Conservation (phyloP, 2,329 filamentous ascomycete genomes). For the Biscogniauxia sp. region DNA sequence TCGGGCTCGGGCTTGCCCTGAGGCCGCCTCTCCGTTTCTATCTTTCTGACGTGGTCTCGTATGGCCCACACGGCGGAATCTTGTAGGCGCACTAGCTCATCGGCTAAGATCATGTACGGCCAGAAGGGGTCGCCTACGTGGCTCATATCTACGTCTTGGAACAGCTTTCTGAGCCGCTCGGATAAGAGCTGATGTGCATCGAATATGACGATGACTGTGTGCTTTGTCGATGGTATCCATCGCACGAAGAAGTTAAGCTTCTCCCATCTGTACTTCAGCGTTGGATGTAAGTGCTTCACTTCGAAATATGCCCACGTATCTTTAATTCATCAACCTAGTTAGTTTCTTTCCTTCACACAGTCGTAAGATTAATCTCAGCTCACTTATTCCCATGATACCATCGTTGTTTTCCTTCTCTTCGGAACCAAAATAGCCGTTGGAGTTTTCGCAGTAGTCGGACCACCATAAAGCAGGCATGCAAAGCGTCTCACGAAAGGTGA, state of each 20-base stretch:
- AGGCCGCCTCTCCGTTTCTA: slow-evolving; percentile 27
- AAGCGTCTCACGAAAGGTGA: slow-evolving; percentile 23
- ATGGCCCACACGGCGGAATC: slow-evolving; percentile 40
- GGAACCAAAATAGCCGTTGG: slow-evolving; percentile 41
- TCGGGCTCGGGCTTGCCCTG: slow-evolving; percentile 29
- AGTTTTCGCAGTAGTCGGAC: slow-evolving; percentile 31
- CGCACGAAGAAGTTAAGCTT: slow-evolving; percentile 35
- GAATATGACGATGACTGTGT: slow-evolving; percentile 33
- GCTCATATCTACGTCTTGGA: slow-evolving; percentile 3
- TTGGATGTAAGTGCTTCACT: slow-evolving; percentile 26
- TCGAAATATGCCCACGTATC: slow-evolving; percentile 35
- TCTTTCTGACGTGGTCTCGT: slow-evolving; percentile 33
- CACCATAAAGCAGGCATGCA: slow-evolving; percentile 36
- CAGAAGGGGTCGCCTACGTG: slow-evolving; percentile 35
- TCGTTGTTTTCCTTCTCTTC: slow-evolving; percentile 19
- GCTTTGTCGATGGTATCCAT: slow-evolving; percentile 20
- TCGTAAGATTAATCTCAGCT: not conserved
- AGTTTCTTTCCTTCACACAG: not conserved
- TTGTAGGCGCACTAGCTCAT: slow-evolving; percentile 32
- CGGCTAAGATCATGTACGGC: slow-evolving; percentile 33
- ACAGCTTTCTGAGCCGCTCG: slow-evolving; percentile 3
- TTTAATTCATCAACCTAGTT: slow-evolving; percentile 13
- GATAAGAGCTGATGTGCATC: slow-evolving; percentile 18
- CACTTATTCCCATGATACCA: slow-evolving; percentile 16
- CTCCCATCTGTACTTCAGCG: slow-evolving; percentile 32